Evolutionary conservation across 192 early-diverging fungal genomes (phyloP).

Genomic region (Lobosporangium transversale): DNA sequence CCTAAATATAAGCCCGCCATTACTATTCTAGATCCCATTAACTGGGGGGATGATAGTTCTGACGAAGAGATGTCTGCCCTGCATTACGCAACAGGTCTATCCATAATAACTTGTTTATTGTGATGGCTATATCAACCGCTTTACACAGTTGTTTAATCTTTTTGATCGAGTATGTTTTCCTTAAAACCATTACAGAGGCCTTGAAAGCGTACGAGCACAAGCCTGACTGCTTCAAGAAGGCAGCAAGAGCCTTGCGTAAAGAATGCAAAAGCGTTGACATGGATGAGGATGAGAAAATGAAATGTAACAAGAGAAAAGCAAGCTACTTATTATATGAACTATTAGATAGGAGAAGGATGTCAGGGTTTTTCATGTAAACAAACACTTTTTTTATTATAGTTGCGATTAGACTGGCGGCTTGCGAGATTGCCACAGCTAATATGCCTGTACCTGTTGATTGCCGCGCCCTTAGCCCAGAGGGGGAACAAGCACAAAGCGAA

Average conservation of each 20-base stretch:
- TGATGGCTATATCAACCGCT: background rate
- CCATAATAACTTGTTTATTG: no score
- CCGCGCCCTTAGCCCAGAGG: background rate
- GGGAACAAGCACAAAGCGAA: background rate
- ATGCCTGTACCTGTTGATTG: conserved; percentile 50
- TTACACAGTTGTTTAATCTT: background rate
- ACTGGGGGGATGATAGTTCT: conserved; percentile 4
- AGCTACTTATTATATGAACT: background rate
- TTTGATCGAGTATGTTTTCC: background rate
- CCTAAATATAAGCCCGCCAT: no score
- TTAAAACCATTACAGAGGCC: conserved; percentile 8
- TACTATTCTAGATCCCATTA: conserved; percentile 1
- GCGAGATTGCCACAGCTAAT: conserved; percentile 54
- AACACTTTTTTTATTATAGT: conserved; percentile 8
- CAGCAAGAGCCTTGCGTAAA: conserved; percentile 27
- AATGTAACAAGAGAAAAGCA: conserved; percentile 19
- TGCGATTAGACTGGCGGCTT: conserved; percentile 46
- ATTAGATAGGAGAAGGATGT: background rate
- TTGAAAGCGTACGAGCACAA: conserved; percentile 41
- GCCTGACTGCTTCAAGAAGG: conserved; percentile 51
- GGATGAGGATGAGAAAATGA: conserved; percentile 47
- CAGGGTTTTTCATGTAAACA: background rate
- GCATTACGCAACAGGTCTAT: conserved; percentile 23
- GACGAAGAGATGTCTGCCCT: conserved; percentile 13
- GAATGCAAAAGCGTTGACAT: conserved; percentile 50